Evolutionary conservation across 1,284 basidiomycete species (phyloP), one percentile per base, ranked within the genome.

Genomic region (Anthracocystis walkeri): DNA sequence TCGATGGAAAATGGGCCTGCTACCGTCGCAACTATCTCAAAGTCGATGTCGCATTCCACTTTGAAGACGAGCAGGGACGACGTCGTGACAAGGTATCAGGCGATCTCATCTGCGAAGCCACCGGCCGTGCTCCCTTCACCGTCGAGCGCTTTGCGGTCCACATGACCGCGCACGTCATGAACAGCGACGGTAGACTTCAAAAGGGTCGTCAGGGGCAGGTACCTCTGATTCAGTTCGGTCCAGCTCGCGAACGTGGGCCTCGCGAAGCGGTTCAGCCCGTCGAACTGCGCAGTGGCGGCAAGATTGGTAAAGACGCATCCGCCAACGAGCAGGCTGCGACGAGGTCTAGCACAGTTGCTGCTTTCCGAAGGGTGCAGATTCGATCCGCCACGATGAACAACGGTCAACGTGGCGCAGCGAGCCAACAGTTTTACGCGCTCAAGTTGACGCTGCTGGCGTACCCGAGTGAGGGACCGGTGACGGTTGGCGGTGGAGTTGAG

Each of bases 1-100:
- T 76, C 3, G 74, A 76, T 33, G 74, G 69, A 20, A 76, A 76
- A 23, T 76, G 74, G 74, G 74, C 74, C 12, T 76, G 74, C 50
- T 76, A 76, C 41, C 74, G 74, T 41, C 68, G 74, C 10, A 76
- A 76, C 56, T 76, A 44, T n/a, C 69, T 76, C 56, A 76, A 69
- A 49, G 49, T 76, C 16, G 74, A 76, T 31, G 65, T 64, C 21
- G 50, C 42, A 25, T 76, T 72, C 20, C 50, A 62, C 35, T 49
- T 69, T 7, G 56, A 56, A 16, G 65, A 72, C 38, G 58, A 53
- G 11, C 48, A 44, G 29, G 67, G 66, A 8, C 29, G 42, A 21
- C 41, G 53, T 12, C 54, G 55, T 3, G 64, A 63, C 51, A 51
- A 52, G 5, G 40, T 55, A 29, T 21, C 25, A 12, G 64, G 48